Evolutionary conservation across 2,329 filamentous ascomycete genomes (phyloP), one percentile per base, ranked within the genome.

Genomic region (Trichophyton mentagrophytes): DNA sequence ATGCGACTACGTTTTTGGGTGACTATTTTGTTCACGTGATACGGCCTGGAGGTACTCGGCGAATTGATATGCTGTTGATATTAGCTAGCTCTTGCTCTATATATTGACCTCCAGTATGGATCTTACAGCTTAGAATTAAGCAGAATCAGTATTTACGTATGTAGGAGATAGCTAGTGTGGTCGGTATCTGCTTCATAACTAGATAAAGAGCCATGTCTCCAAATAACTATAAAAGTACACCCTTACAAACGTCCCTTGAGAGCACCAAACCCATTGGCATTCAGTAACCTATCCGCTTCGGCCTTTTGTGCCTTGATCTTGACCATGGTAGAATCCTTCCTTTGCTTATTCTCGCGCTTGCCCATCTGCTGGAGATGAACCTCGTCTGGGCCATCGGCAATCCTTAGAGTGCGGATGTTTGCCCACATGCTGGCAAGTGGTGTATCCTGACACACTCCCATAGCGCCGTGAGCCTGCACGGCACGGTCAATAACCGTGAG

Each of bases 371-470:
- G 65, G 76, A 91, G 75, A 73, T 95, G 93, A 63, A 97, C 93
- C 83, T 99, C 93, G 75, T 99, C 93, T 0, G 93, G 93, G 0
- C 93, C 93, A 74, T 99, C 93, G 0, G 90, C 90, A 67, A 96
- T 83, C 63, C 89, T 81, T 74, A 96, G 80, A 5, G 91, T 96
- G 62, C 90, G 80, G 69, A 90, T 88, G 63, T 81, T 78, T 20
- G 89, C 85, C 85, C 89, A 95, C 83, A 91, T 86, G 71, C 80
- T 81, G 11, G 90, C 91, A 65, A 99, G 79, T 20, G 93, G 93
- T 1, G 93, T 97, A 67, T 99, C 93, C 79, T 97, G 93, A 69
- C 85, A 88, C 57, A 99, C 87, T 71, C 93, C 93, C 3, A 88
- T 90, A 62, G 86, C 93, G 63, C 93, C 93, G 69, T 91, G 96